phyloP scores from a whole-genome alignment of 140 eudicot species.

The Cichorium intybus region DNA sequence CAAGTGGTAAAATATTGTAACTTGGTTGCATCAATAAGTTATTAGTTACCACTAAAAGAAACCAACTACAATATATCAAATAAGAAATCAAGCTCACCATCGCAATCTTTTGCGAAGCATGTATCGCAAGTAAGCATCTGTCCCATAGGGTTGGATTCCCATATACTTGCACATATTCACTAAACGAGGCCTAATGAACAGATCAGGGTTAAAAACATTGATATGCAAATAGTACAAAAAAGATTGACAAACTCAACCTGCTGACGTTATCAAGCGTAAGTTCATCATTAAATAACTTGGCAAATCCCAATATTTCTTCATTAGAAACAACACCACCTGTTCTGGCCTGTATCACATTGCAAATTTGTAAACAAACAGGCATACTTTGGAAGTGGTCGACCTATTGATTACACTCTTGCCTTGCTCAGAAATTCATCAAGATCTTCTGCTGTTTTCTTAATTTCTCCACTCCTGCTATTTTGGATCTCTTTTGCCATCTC shows the following conservation, averaged over 20 bases:
- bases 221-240: slow-evolving; percentile 5
- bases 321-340: slow-evolving; percentile 1
- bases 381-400: background rate
- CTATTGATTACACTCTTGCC: background rate
- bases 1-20: too few species aligned
- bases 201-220: background rate
- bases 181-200: slow-evolving; percentile 65
- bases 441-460: slow-evolving; percentile 16
- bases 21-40: too few species aligned
- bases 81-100: slow-evolving; percentile 30
- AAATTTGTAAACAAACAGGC: slow-evolving; percentile 3
- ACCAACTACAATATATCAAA: background rate
- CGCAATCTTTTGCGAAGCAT: slow-evolving; percentile 66
- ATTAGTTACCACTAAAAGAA: too few species aligned
- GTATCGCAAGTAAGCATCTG: slow-evolving; percentile 70
- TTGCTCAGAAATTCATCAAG: slow-evolving; percentile 5
- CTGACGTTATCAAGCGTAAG: slow-evolving; percentile 80
- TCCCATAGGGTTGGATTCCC: slow-evolving; percentile 81
- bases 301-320: slow-evolving; percentile 5
- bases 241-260: slow-evolving; percentile 43
- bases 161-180: slow-evolving; percentile 89
- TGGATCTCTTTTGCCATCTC: slow-evolving; percentile 8
- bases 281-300: slow-evolving; percentile 47
- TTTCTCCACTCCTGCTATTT: slow-evolving; percentile 55
- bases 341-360: slow-evolving; percentile 10